These are phyloP conservation scores for Trametes polyzona DNA, from an alignment of 1,284 basidiomycete genomes.

Conservation along the genomic window DNA sequence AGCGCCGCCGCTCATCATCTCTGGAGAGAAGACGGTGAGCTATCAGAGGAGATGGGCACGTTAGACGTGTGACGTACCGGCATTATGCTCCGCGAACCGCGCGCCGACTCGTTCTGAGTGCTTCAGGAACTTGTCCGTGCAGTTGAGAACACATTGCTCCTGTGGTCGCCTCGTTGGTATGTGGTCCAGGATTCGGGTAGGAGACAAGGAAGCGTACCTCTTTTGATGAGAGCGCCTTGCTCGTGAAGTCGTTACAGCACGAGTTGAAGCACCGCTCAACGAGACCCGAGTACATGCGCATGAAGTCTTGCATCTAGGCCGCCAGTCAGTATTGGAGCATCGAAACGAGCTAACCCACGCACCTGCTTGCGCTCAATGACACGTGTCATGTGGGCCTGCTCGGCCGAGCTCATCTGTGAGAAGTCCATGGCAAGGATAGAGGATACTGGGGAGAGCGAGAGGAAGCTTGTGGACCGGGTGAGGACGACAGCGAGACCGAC, in stretches of 20 bases:
- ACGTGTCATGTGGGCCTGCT: slow-evolving; percentile 90
- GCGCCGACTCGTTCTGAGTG: slow-evolving; percentile 95
- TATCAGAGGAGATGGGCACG: not conserved
- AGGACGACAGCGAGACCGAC: not conserved
- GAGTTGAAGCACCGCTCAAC: slow-evolving; percentile 96
- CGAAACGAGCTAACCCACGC: slow-evolving; percentile 24
- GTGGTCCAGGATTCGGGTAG: slow-evolving; percentile 1
- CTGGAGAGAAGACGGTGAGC: slow-evolving; percentile 24
- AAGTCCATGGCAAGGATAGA: slow-evolving; percentile 70
- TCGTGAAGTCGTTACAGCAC: slow-evolving; percentile 97
- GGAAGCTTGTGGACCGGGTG: not conserved
- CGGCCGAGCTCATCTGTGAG: slow-evolving; percentile 80
- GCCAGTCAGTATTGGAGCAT: not conserved
- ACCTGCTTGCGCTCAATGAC: slow-evolving; percentile 96
- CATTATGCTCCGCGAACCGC: slow-evolving; percentile 89
- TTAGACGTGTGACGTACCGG: slow-evolving; percentile 58
- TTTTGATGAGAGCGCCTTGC: slow-evolving; percentile 90
- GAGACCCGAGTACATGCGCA: slow-evolving; percentile 94
- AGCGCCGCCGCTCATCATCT: slow-evolving; percentile 37
- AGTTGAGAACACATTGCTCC: slow-evolving; percentile 76
- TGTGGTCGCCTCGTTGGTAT: slow-evolving; percentile 33
- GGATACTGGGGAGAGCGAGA: not conserved
- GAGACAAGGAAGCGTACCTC: slow-evolving; percentile 63
- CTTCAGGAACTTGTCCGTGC: slow-evolving; percentile 95
- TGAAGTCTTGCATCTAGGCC: slow-evolving; percentile 96